A percentile compares a stretch with the other conserved stretches of the same genome.
Evolutionary conservation across 768 basidiomycete genomes (phyloP).

Genomic region (Suillus weaverae): DNA sequence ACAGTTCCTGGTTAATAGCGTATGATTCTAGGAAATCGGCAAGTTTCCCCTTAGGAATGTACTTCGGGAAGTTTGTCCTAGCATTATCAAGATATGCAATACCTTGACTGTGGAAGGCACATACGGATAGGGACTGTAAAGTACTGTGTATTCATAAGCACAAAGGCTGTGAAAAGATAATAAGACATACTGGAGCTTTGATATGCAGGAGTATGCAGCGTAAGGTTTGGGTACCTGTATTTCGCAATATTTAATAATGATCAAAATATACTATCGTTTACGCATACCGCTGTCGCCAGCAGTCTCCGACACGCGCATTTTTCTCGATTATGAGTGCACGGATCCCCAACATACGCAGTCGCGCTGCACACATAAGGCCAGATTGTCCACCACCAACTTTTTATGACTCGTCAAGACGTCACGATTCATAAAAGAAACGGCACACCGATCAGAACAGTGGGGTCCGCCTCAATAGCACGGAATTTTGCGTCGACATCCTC

Average conservation of each 20-base stretch:
- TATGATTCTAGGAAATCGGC: slow-evolving; percentile 61
- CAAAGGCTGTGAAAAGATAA: not conserved
- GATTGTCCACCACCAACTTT: slow-evolving; percentile 61
- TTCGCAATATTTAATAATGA: slow-evolving; percentile 31
- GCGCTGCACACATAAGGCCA: slow-evolving; percentile 58
- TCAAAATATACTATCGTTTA: slow-evolving; percentile 46
- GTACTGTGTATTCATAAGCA: slow-evolving; percentile 31
- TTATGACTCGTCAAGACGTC: not conserved
- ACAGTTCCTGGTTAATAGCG: slow-evolving; percentile 51
- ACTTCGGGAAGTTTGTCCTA: not conserved
- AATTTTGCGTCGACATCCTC: not conserved
- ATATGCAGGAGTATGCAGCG: slow-evolving; percentile 48
- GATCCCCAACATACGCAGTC: slow-evolving; percentile 56
- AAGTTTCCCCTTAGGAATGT: slow-evolving; percentile 32
- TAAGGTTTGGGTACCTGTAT: slow-evolving; percentile 4
- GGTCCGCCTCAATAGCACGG: slow-evolving; percentile 12
- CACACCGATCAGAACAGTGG: slow-evolving; percentile 36
- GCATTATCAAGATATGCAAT: not conserved
- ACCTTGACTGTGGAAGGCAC: slow-evolving; percentile 39
- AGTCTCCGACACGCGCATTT: slow-evolving; percentile 48
- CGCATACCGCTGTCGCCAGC: slow-evolving; percentile 51
- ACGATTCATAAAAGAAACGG: not conserved
- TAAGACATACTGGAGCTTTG: slow-evolving; percentile 43
- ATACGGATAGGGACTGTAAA: slow-evolving; percentile 48
- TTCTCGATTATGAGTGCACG: slow-evolving; percentile 52